Base-by-base conservation (phyloP, 441 rosid genomes). In the Pelargonium cotyledonis region DNA sequence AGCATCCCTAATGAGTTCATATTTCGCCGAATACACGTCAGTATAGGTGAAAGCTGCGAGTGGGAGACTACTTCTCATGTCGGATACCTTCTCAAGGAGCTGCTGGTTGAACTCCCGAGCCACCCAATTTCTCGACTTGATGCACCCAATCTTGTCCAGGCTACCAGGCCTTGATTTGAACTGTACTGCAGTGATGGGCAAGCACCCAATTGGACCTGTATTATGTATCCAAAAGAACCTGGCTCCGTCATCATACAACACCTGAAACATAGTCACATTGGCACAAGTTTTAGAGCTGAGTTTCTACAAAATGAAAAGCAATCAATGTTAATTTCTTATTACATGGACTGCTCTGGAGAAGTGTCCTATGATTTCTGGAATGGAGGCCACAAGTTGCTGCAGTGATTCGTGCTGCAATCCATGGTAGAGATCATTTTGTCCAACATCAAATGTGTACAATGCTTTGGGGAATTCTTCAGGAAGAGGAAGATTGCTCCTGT, bases 371-470 rank as follows among this genome's bases (percentile, higher is more conserved):
- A 89, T 82, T 71, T 68, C 70, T 1, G 96, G 94, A 79, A 90
- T 79, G 6, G 89, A 77, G 68, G 82, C 86, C 72, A 70, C 72
- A 73, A 87, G 91, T 79, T 85, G 81, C 68, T 81, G 79, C 65
- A 63, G 79, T 0, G 80, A 77, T 49, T 77, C 57, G 79, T 78
- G 72, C 67, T 83, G 87, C 65, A 85, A 82, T 49, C 90, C 92
- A 31, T 80, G 75, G 7, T 77, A 72, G 6, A 91, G 79, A 76
- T 93, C 98, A 57, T 93, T 93, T 63, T 90, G 97, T 23, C 96
- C 98, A 0, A 89, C 84, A 75, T 93, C 97, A 3, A 90, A 74
- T 29, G 85, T 85, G 77, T 88, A 87, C 18, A 90, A 78, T 62
- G 90, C 88, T 76, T 75, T 80, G 18, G 91, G 73, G 79, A 92